A percentile compares a stretch with the other conserved stretches of the same genome.
Conservation (phyloP, 2,329 filamentous ascomycete genomes). For the Cladosporium sp. region DNA sequence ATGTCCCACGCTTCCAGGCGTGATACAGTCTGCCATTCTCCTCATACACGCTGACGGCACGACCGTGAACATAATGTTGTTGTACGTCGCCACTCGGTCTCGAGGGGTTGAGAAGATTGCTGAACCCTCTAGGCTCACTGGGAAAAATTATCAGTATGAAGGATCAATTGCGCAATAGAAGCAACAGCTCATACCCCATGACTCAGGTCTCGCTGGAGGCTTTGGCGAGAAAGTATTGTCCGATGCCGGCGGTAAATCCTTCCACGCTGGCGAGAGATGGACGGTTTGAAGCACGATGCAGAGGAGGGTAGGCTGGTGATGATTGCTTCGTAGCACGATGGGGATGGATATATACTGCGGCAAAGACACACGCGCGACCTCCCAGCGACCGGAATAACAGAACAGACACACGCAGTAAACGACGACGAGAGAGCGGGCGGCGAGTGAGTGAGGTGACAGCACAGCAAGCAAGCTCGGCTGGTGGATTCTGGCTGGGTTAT, state of each 20-base stretch:
- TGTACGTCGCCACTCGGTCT: slow-evolving; percentile 3
- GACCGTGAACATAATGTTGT: neutral
- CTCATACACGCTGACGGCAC: neutral
- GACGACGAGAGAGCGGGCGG: neutral
- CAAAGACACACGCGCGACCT: slow-evolving; percentile 13
- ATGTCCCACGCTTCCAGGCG: slow-evolving; percentile 8
- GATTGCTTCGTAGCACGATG: neutral
- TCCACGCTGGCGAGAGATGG: neutral
- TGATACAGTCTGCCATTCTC: slow-evolving; percentile 21
- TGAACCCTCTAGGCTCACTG: slow-evolving; percentile 18
- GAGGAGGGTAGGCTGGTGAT: neutral
- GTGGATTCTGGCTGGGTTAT: slow-evolving; percentile 19
- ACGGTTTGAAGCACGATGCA: neutral
- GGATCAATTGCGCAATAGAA: neutral
- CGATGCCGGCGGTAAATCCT: neutral
- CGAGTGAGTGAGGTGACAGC: slow-evolving; percentile 4
- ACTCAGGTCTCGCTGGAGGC: neutral
- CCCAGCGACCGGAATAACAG: slow-evolving; percentile 11
- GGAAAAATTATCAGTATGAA: neutral
- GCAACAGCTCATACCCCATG: slow-evolving; percentile 12
- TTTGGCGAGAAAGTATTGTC: neutral
- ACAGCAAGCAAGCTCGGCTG: slow-evolving; percentile 7
- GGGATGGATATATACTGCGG: slow-evolving; percentile 3
- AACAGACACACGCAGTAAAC: slow-evolving; percentile 8
- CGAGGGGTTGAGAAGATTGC: slow-evolving; percentile 17